These are phyloP conservation scores for Anthracocystis panici-leucophaei DNA, from an alignment of 1,284 basidiomycete species.

Conservation along the genomic window DNA sequence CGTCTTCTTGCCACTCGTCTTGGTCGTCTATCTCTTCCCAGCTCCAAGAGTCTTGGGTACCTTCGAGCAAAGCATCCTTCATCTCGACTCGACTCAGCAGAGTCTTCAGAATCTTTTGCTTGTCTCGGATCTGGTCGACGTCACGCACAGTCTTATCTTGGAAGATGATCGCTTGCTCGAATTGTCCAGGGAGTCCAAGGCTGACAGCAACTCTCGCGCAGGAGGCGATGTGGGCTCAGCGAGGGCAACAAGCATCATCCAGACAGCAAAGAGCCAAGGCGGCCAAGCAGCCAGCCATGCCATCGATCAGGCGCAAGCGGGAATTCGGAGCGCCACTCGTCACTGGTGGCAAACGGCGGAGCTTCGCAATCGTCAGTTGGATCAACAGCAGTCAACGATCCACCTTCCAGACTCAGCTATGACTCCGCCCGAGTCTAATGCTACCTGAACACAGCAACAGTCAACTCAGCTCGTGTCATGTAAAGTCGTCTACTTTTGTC, in stretches of 20 bases:
- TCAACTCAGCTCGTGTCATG: not conserved
- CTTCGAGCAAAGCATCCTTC: slow-evolving; percentile 33
- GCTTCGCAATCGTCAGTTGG: slow-evolving; percentile 16
- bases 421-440: not conserved
- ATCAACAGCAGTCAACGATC: slow-evolving; percentile 8
- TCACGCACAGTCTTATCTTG: slow-evolving; percentile 20
- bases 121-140: slow-evolving; percentile 27
- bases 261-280: slow-evolving; percentile 11
- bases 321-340: slow-evolving; percentile 18
- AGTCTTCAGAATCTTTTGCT: slow-evolving; percentile 31
- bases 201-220: not conserved
- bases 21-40: slow-evolving; percentile 37
- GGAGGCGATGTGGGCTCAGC: slow-evolving; percentile 7
- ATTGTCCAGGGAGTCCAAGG: slow-evolving; percentile 11
- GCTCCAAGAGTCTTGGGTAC: not conserved
- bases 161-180: slow-evolving; percentile 27
- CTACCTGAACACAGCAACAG: not conserved
- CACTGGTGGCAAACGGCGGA: slow-evolving; percentile 25
- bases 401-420: not conserved
- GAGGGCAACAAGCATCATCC: slow-evolving; percentile 16
- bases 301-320: slow-evolving; percentile 23
- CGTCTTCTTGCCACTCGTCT: slow-evolving; percentile 23
- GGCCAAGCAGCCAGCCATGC: slow-evolving; percentile 13
- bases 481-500: not conserved
- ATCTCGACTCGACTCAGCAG: slow-evolving; percentile 34